A percentile compares a stretch with the other conserved stretches of the same genome.
phyloP scores from a whole-genome alignment of 192 early-diverging fungal species.

The Polychytrium aggregatum region DNA sequence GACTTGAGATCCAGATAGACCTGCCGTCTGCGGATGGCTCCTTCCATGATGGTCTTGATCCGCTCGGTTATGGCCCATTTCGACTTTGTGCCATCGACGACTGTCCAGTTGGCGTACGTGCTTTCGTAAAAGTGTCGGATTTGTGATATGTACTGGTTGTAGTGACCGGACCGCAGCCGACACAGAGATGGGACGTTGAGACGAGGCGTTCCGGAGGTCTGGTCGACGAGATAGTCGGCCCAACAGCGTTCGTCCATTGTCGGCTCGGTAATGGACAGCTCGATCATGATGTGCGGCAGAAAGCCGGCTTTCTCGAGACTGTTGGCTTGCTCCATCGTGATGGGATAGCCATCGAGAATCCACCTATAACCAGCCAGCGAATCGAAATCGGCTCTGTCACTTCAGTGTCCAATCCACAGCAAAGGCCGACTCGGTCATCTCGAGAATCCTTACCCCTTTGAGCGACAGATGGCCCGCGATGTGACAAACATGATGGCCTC shows the following conservation, averaged over 20 bases:
- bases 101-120: conserved; percentile 27
- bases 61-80: conserved; percentile 28
- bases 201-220: conserved; percentile 4
- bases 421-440: no score
- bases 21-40: conserved; percentile 14
- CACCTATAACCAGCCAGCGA: conserved; percentile 22
- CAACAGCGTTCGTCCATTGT: conserved; percentile 10
- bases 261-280: conserved; percentile 17
- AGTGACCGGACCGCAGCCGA: conserved; percentile 8
- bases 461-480: conserved; percentile 17
- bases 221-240: no score
- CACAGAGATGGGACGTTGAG: conserved; percentile 16
- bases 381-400: no score
- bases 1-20: conserved; percentile 24
- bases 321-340: conserved; percentile 26
- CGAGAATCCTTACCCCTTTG: conserved; percentile 28
- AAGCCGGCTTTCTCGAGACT: conserved; percentile 27
- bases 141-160: conserved; percentile 3
- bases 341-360: conserved; percentile 44
- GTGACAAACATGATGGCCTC: conserved; percentile 30
- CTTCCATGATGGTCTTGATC: conserved; percentile 3
- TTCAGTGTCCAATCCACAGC: no score
- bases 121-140: conserved; percentile 16
- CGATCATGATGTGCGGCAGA: conserved; percentile 29
- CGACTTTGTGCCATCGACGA: conserved; percentile 16